These are phyloP conservation scores for Fomitopsis serialis DNA, from an alignment of 768 basidiomycete species.

Conservation along the genomic window DNA sequence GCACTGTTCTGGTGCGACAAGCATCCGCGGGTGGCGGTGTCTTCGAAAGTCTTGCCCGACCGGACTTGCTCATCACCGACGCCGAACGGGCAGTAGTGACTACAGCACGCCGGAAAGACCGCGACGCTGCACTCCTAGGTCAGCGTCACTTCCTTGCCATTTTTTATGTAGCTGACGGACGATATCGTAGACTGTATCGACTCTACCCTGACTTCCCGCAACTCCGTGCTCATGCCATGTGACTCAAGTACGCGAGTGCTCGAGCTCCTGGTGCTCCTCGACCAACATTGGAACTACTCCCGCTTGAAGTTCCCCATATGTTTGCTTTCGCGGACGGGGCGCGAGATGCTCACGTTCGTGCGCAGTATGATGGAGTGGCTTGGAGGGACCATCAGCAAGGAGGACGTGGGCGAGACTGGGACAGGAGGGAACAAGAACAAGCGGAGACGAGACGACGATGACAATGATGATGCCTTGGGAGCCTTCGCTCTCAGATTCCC, in stretches of 20 bases:
- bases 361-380: constrained; percentile 99
- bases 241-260: constrained; percentile 93
- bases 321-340: constrained; percentile 84
- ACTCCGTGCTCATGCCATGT: constrained; percentile 85
- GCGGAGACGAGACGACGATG: constrained; percentile 32
- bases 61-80: constrained; percentile 92
- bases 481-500: constrained; percentile 85
- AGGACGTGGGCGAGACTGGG: constrained; percentile 82
- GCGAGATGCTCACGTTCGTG: constrained; percentile 91
- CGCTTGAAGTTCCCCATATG: constrained; percentile 85
- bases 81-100: constrained; percentile 80
- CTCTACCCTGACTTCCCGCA: constrained; percentile 72
- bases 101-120: constrained; percentile 83
- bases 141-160: constrained; percentile 4
- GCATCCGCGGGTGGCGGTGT: constrained; percentile 72
- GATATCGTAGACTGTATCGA: constrained; percentile 71
- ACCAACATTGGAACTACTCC: constrained; percentile 96
- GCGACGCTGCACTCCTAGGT: constrained; percentile 88
- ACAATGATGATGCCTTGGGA: constrained; percentile 78
- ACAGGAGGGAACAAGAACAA: constrained; percentile 41
- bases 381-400: constrained; percentile 90
- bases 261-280: constrained; percentile 91
- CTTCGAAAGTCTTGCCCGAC: constrained; percentile 82
- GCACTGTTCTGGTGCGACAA: constrained; percentile 78
- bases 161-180: constrained; percentile 2